Percentiles rank a stretch among this genome's conserved stretches.
Evolutionary conservation across 2,329 filamentous ascomycete genomes (phyloP).

Genomic region (Colletotrichum lupini): DNA sequence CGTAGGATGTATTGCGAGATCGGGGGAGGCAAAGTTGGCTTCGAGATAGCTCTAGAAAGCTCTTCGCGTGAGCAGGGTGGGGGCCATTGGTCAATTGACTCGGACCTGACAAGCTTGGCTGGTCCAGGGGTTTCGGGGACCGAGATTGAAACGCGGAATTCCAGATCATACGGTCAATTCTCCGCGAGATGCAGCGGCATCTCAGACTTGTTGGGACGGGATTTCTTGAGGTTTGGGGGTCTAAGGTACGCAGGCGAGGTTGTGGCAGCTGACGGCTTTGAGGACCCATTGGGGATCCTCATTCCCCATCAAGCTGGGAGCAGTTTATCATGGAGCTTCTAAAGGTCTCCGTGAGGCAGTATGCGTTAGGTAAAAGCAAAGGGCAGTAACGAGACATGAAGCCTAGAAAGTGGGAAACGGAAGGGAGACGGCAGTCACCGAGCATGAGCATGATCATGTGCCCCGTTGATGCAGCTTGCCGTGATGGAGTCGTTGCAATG

Average conservation of each 20-base stretch:
- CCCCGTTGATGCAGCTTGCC: conserved; percentile 1
- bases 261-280: conserved; percentile 10
- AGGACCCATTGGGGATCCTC: conserved; percentile 12
- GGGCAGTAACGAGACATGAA: neutral
- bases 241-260: neutral
- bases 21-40: neutral
- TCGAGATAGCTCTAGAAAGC: conserved; percentile 33
- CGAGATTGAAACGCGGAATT: conserved; percentile 18
- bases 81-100: conserved; percentile 29
- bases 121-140: conserved; percentile 23
- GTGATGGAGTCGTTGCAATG: conserved; percentile 28
- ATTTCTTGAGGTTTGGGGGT: neutral
- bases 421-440: conserved; percentile 3
- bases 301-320: conserved; percentile 4
- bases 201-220: conserved; percentile 19
- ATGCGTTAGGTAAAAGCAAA: conserved; percentile 8
- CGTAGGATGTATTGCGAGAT: conserved; percentile 14
- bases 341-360: neutral
- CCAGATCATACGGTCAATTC: conserved; percentile 19
- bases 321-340: neutral
- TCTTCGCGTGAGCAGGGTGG: conserved; percentile 13
- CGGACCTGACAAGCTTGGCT: neutral
- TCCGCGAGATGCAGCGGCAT: conserved; percentile 10
- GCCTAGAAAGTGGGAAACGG: neutral
- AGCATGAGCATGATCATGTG: conserved; percentile 31